phyloP scores from a whole-genome alignment of 2,329 filamentous ascomycete genomes.

The Exophiala sideris region DNA sequence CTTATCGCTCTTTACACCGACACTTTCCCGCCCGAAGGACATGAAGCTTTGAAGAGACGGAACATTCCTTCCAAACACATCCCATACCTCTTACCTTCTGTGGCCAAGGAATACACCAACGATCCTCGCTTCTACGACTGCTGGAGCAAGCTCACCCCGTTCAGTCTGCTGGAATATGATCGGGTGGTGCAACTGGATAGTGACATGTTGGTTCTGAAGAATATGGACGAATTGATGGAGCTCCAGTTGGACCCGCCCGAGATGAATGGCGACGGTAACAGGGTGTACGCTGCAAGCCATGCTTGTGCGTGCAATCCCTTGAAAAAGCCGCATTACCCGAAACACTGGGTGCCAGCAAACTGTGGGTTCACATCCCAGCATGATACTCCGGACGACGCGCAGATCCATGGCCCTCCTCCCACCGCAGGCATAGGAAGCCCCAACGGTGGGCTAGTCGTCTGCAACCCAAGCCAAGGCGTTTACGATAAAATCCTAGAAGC shows the following conservation, averaged over 20 bases:
- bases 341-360: constrained; percentile 60
- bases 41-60: constrained; percentile 65
- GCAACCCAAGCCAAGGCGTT: constrained; percentile 53
- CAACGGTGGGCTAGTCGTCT: constrained; percentile 60
- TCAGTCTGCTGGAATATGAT: constrained; percentile 71
- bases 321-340: constrained; percentile 73
- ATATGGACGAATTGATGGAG: constrained; percentile 95
- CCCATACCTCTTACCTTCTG: constrained; percentile 66
- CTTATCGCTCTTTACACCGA: constrained; percentile 81
- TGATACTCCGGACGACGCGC: constrained; percentile 47
- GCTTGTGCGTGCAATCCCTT: constrained; percentile 85
- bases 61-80: constrained; percentile 68
- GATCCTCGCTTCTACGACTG: constrained; percentile 86
- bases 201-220: constrained; percentile 78
- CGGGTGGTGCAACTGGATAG: constrained; percentile 81
- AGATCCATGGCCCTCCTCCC: constrained; percentile 49
- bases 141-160: constrained; percentile 83
- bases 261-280: constrained; percentile 50
- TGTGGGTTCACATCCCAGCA: constrained; percentile 62
- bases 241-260: constrained; percentile 63
- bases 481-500: constrained; percentile 51
- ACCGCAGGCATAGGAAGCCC: constrained; percentile 55
- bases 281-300: constrained; percentile 78
- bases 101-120: constrained; percentile 64
- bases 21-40: constrained; percentile 65